Evolutionary conservation across 2,329 filamentous ascomycete species (phyloP), one percentile per base, ranked within the genome.

Genomic region (Gnomoniopsis smithogilvyi): DNA sequence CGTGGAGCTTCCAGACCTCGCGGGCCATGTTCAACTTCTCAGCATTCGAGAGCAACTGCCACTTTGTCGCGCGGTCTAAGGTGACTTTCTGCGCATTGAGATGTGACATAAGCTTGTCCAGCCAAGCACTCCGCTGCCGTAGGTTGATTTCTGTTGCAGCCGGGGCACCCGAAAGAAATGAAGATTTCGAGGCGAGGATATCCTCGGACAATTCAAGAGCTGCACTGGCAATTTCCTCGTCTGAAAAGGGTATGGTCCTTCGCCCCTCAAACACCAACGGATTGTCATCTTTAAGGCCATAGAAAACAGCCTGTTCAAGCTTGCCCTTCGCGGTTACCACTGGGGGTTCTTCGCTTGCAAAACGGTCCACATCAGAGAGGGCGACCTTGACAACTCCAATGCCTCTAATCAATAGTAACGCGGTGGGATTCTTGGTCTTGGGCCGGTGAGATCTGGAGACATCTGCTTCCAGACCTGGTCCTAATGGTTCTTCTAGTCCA

Each of bases 251-350:
- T 50, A 88, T 77, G 56, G 87, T 85, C 43, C 84, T 79, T 63
- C 85, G 84, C 47, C 87, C 83, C 47, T 88, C 84, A 67, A 99
- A 92, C 62, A 92, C 87, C n/a, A 99, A 76, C n/a, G 94, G 90
- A 67, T 92, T 98, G 67, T 91, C 86, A 62, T 88, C 82, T 69
- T 90, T 86, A 51, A 85, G 86, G 2, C 93, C 93, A 70, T 92
- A 98, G 74, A 97, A 98, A 1, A 98, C 90, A 2, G 93, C 93
- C 74, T 99, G 93, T 69, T 97, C 92, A 45, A 99, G 81, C 73
- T 95, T 96, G 74, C 87, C 91, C 74, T 92, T 95, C 7, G 91
- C 90, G 1, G 90, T 93, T 17, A 96, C 84, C 64, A 79, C 74
- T 1, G 84, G 85, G 4, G 84, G 79, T 55, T 76, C 74, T 54